Evolutionary conservation across 768 basidiomycete species (phyloP).

Genomic region (Phanerodontia chrysosporium): DNA sequence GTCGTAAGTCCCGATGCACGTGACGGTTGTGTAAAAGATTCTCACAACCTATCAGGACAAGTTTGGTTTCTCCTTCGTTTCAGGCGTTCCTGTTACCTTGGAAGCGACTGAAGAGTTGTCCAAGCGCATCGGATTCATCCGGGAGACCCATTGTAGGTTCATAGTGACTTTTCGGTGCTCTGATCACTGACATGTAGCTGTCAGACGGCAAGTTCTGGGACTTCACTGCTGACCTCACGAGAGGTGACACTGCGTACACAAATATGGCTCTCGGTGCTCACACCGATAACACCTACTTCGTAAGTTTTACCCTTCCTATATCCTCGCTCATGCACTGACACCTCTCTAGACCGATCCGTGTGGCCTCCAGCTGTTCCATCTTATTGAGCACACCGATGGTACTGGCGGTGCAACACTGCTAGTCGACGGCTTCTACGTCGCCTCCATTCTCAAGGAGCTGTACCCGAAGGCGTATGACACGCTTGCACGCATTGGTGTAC

Average conservation of each 20-base stretch:
- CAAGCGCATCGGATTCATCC: constrained; percentile 77
- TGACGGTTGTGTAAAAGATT: background rate
- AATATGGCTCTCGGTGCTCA: constrained; percentile 84
- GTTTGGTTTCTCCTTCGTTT: constrained; percentile 87
- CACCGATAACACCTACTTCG: constrained; percentile 73
- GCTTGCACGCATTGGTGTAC: constrained; percentile 63
- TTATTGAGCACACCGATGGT: constrained; percentile 79
- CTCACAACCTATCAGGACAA: constrained; percentile 48
- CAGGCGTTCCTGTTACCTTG: constrained; percentile 73
- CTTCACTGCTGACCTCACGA: constrained; percentile 86
- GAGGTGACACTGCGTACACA: constrained; percentile 94
- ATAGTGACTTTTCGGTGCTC: background rate
- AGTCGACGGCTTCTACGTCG: constrained; percentile 93
- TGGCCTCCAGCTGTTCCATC: constrained; percentile 94
- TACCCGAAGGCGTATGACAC: constrained; percentile 68
- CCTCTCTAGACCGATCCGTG: constrained; percentile 77
- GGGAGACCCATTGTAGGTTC: constrained; percentile 71
- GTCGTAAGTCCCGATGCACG: constrained; percentile 47
- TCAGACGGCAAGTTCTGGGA: constrained; percentile 98
- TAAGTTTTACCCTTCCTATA: constrained; percentile 29
- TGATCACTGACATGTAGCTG: background rate
- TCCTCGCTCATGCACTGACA: background rate
- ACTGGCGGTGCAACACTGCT: constrained; percentile 86
- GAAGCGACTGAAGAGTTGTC: constrained; percentile 82
- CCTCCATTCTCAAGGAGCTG: constrained; percentile 68